These are phyloP conservation scores for Fusarium equiseti DNA, from an alignment of 2,329 filamentous ascomycete genomes.

Conservation along the genomic window DNA sequence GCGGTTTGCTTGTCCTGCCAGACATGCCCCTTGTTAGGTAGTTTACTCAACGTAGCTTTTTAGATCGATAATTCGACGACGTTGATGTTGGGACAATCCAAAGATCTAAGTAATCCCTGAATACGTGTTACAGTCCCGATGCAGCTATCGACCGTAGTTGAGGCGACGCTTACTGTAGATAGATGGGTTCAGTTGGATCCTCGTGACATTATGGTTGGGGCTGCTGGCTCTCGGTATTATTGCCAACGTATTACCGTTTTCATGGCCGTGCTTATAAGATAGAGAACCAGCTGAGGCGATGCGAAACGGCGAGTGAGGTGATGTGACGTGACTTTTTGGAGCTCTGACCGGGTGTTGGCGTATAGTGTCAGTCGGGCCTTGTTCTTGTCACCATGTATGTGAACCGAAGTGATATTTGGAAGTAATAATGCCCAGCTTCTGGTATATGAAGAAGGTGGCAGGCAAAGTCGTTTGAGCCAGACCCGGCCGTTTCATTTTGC, in stretches of 20 bases:
- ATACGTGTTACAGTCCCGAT: slow-evolving; percentile 7
- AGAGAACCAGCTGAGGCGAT: slow-evolving; percentile 19
- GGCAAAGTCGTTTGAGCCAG: background rate
- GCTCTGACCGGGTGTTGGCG: slow-evolving; percentile 28
- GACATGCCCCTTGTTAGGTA: slow-evolving; percentile 32
- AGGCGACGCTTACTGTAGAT: background rate
- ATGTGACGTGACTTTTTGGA: slow-evolving; percentile 40
- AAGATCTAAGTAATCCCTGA: slow-evolving; percentile 40
- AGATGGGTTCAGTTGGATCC: slow-evolving; percentile 3
- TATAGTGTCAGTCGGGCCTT: slow-evolving; percentile 32
- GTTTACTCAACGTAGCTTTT: slow-evolving; percentile 37
- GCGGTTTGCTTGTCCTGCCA: slow-evolving; percentile 25
- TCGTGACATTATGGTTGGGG: slow-evolving; percentile 2
- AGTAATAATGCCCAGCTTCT: background rate
- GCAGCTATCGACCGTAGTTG: background rate
- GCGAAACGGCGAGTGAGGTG: slow-evolving; percentile 37
- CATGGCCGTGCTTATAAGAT: slow-evolving; percentile 1
- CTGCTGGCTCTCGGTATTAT: background rate
- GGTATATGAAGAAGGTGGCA: background rate
- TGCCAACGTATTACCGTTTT: background rate
- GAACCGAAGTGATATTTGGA: slow-evolving; percentile 14
- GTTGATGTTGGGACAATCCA: slow-evolving; percentile 20
- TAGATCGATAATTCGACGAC: slow-evolving; percentile 40
- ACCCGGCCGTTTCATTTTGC: background rate
- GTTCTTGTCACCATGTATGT: slow-evolving; percentile 37